A percentile compares a stretch with the other conserved stretches of the same genome.
phyloP scores from a whole-genome alignment of 192 early-diverging fungal genomes.

The Coemansia reversa region DNA sequence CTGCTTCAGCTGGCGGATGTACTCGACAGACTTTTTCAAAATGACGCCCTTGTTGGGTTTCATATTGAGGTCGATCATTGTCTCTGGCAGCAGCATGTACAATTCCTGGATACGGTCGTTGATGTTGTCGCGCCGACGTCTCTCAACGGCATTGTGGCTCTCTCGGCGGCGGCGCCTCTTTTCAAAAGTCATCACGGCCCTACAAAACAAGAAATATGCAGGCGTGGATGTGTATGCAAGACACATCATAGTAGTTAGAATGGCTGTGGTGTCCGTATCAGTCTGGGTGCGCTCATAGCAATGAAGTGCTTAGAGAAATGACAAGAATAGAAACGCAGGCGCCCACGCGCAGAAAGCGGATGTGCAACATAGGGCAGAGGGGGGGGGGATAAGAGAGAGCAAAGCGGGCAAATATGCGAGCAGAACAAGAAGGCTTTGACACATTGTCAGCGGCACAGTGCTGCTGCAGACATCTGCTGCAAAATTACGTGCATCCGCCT shows the following conservation, averaged over 20 bases:
- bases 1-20: constrained; percentile 79
- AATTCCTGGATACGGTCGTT: constrained; percentile 98
- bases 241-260: background rate
- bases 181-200: constrained; percentile 60
- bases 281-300: background rate
- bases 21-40: constrained; percentile 88
- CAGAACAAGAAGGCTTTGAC: too few relatives aligned
- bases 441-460: too few relatives aligned
- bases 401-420: background rate
- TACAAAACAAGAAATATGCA: constrained; percentile 1
- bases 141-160: constrained; percentile 97
- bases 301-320: background rate
- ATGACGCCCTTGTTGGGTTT: constrained; percentile 98
- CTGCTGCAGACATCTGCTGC: too few relatives aligned
- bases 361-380: background rate
- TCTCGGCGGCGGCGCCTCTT: constrained; percentile 90
- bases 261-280: background rate
- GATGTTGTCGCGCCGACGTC: constrained; percentile 94
- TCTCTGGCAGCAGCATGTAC: constrained; percentile 77
- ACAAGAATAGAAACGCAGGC: background rate
- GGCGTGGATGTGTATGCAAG: background rate
- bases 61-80: constrained; percentile 68
- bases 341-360: background rate
- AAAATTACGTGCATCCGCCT: too few relatives aligned
- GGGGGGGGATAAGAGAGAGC: background rate